Evolutionary conservation across 2,329 filamentous ascomycete species (phyloP), one percentile per base, ranked within the genome.

Genomic region (Colletotrichum tropicale): DNA sequence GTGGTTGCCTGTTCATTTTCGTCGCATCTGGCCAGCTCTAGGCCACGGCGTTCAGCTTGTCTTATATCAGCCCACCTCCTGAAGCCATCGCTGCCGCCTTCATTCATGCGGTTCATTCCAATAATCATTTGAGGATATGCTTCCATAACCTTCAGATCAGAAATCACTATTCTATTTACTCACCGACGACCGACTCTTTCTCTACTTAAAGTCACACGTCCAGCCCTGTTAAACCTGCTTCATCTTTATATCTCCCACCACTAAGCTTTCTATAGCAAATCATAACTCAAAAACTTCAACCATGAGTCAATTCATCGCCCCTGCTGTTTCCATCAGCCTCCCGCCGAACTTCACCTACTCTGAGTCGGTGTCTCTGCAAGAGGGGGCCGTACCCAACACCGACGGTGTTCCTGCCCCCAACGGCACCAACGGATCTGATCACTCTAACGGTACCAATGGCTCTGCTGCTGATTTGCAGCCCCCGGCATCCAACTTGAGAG

Each of bases 311-410:
- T 26, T 16, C 15, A 64, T 2, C 1, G 61, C 61, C 8, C 61
- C 61, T 1, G 8, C 28, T 6, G 61, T 64, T 13, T n/a, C 34
- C n/a, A 32, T 64, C n/a, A 64, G n/a, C 7, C 32, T 64, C n/a
- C 38, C 68, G 21, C 16, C 13, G 6, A 6, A 4, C 16, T 26
- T 70, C 8, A 24, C 36, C 15, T 70, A 10, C n/a, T 9, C n/a
- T 6, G 34, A 16, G 1, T n/a, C 58, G 30, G 58, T 2, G 0
- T 2, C 1, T 1, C 1, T 28, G 0, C 58, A 61, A 34, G 58
- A 32, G 15, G 28, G 16, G 0, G 32, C 28, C 0, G 10, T n/a
- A 2, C 28, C 58, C 58, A 34, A 30, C 32, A 34, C 32, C 32
- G 32, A 34, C 32, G 32, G 32, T 34, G 32, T 34, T 34, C 32